Conservation (phyloP, 164 flowering plant genomes). For the Echeveria elegans region DNA sequence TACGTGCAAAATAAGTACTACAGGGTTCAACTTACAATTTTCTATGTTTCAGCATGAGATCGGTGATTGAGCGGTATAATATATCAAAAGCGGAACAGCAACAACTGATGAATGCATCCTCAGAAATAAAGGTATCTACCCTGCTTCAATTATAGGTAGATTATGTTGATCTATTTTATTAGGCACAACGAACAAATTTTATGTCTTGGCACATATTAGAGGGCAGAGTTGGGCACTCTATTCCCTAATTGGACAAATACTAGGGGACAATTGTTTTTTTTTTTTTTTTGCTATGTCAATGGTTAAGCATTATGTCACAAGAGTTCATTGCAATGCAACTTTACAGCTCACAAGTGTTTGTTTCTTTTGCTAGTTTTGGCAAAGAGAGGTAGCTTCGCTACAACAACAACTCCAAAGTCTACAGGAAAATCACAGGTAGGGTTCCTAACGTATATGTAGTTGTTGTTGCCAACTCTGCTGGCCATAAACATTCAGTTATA, state of each 20-base stretch:
- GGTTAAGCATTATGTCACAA: no score
- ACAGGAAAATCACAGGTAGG: slow-evolving; percentile 46
- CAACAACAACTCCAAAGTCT: slow-evolving; percentile 35
- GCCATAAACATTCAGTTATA: no score
- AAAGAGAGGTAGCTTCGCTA: slow-evolving; percentile 36
- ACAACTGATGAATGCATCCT: slow-evolving; percentile 37
- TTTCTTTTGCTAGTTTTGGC: slow-evolving; percentile 35
- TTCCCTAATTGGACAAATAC: no score
- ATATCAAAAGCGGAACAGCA: slow-evolving; percentile 62
- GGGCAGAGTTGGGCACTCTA: no score
- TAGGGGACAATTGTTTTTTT: no score
- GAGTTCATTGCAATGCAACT: no score
- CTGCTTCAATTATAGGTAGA: not conserved
- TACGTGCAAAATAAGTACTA: not conserved
- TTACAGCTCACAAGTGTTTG: no score
- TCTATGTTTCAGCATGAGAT: slow-evolving; percentile 70
- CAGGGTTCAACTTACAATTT: not conserved
- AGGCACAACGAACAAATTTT: no score
- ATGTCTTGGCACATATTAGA: no score
- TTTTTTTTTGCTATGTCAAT: no score
- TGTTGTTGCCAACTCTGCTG: no score
- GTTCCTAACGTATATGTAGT: not conserved
- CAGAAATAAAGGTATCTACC: slow-evolving; percentile 67
- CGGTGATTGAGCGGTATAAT: slow-evolving; percentile 63
- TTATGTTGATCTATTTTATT: no score